Evolutionary conservation across 768 basidiomycete species (phyloP), one percentile per base, ranked within the genome.

Genomic region (Phaffia australis): DNA sequence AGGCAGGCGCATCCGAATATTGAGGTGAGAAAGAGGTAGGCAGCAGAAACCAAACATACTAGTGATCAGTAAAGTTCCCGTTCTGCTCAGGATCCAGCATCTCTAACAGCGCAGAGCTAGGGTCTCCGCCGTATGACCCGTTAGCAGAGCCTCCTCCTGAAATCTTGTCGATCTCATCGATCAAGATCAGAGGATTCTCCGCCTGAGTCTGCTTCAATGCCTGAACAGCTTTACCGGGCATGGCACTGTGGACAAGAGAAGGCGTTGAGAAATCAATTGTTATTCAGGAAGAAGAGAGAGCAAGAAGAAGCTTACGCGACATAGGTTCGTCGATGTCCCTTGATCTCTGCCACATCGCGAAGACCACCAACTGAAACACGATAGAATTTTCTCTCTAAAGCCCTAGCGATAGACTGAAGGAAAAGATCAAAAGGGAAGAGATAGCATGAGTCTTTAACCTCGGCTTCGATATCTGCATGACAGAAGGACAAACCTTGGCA

Each of bases 301-400:
- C 18, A 29, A 58, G 14, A 1, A 79, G 35, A 42, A 42, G 35
- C 85, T 54, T 65, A 88, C 86, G 88, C 89, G 61, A 93, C 89
- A 74, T 95, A 98, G n/a, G 94, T 99, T 75, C 95, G 80, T 72
- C 95, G 79, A 74, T 99, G 95, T 0, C 95, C 95, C 78, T 98
- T 98, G 74, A 99, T 97, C 81, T 98, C 95, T 64, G 95, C 95
- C 0, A 98, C 92, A 75, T 99, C 95, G 56, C 90, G 90, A 74
- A 99, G 77, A 18, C 95, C 94, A 70, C 95, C 94, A 4, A 98
- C 94, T 11, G 88, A 90, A 78, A 99, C 95, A 57, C 92, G 82
- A 83, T 93, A 98, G 79, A 98, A 98, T 75, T 90, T 86, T 67
- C 94, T 79, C 30, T 87, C 85, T 27, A 99, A 79, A 3, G 94